Evolutionary conservation across 768 basidiomycete species (phyloP).

Genomic region (Leccinum uliginosum): DNA sequence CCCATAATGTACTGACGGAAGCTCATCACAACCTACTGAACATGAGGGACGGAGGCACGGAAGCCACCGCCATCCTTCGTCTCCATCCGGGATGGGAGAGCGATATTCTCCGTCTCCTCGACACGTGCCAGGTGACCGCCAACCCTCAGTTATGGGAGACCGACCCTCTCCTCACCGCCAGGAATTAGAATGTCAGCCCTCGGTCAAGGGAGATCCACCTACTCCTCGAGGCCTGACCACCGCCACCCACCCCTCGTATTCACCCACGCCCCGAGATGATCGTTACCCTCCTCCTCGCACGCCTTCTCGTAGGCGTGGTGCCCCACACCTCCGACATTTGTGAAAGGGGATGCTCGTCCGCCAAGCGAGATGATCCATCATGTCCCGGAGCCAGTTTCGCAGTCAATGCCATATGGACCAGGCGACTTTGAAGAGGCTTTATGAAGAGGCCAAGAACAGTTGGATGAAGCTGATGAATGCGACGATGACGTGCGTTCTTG

Average conservation of each 20-base stretch:
- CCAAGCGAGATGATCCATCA: slow-evolving; percentile 26
- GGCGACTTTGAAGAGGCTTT: slow-evolving; percentile 43
- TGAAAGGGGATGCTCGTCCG: slow-evolving; percentile 21
- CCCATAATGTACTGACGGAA: too few species aligned
- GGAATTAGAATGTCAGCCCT: not conserved
- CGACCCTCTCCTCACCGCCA: not conserved
- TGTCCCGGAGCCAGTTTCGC: slow-evolving; percentile 21
- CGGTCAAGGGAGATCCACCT: not conserved
- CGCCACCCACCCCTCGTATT: slow-evolving; percentile 11
- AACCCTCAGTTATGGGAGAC: not conserved
- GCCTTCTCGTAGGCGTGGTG: slow-evolving; percentile 17
- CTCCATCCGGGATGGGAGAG: too few species aligned
- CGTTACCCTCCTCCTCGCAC: slow-evolving; percentile 10
- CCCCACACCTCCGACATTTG: slow-evolving; percentile 7
- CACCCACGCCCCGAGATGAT: slow-evolving; percentile 1
- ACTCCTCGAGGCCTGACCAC: not conserved
- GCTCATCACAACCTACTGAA: too few species aligned
- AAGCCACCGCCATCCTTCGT: too few species aligned
- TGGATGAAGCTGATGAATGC: slow-evolving; percentile 59
- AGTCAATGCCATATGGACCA: slow-evolving; percentile 18
- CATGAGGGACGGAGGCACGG: too few species aligned
- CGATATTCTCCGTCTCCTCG: too few species aligned
- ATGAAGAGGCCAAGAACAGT: slow-evolving; percentile 44
- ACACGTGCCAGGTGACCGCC: not conserved
- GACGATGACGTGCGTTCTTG: too few species aligned